Base-by-base conservation (phyloP, 73 alveolate species). In the Effrenium voratum region DNA sequence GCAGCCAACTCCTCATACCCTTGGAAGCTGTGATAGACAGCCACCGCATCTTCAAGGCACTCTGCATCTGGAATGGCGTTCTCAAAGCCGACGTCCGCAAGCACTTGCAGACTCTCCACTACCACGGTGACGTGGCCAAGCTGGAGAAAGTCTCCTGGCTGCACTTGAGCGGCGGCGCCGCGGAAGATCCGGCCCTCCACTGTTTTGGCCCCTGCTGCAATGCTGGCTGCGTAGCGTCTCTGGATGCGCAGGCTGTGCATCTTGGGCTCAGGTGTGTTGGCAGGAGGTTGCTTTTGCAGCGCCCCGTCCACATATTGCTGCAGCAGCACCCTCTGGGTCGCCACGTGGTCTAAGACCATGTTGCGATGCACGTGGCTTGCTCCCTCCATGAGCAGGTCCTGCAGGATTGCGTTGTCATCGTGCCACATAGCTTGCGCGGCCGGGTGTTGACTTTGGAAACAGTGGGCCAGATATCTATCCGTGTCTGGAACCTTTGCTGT, bases 321-420 rank as follows among this genome's bases (percentile, higher is more conserved):
- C 16, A 85, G 63, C 63, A 85, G 80, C 44, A 30, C 0, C 43
- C 50, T 36, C 45, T 85, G 94, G 32, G 59, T 41, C 4, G 36
- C 59, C 46, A 85, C 40, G 59, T 57, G 81, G 45, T 52, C 60
- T 63, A 52, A 40, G 30, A 85, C 80, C 45, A 24, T 40, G 19
- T 59, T 24, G 57, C 77, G 77, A 41, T 85, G 41, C 40, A 24
- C 59, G 3, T 19, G 40, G 12, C 36, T 24, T 24, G 24, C 60
- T 3, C 81, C 94, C 15, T 85, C 94, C 5, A 36, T 3, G 60
- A 22, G 22, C 94, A 85, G 52, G 94, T 85, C 94, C 49, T 59
- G 57, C 10, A 55, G 60, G n/a, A 55, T 36, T 28, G 40, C 34
- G 40, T 1, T 34, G 16, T 41, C 41, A 45, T 85, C n/a, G 43